Conservation (phyloP, 441 rosid genomes). For the Croton setiger region DNA sequence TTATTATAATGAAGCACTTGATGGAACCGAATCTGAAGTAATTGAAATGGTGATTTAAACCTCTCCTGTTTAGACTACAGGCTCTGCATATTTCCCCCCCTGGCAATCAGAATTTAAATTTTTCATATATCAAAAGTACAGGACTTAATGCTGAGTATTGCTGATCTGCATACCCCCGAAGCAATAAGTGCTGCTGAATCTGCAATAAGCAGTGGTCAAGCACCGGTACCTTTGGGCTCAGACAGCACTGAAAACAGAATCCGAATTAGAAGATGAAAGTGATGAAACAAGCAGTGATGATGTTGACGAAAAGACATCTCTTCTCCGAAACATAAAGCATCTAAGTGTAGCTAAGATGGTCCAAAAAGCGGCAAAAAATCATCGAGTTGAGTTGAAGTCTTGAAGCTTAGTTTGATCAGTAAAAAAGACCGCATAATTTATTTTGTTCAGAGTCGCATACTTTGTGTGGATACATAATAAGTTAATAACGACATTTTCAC, state of each 20-base stretch:
- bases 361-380: conserved; percentile 41
- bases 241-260: conserved; percentile 34
- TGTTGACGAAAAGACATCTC: conserved; percentile 3
- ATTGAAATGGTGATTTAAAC: conserved; percentile 59
- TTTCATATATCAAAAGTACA: conserved; percentile 18
- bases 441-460: no score
- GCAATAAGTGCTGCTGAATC: conserved; percentile 78
- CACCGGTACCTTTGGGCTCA: conserved; percentile 23
- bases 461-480: no score
- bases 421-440: no score
- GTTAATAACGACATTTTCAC: no score
- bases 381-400: conserved; percentile 44
- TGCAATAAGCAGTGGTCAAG: conserved; percentile 42
- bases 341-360: conserved; percentile 18
- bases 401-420: not conserved
- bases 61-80: not conserved
- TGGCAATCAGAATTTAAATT: not conserved
- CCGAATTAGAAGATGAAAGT: conserved; percentile 33
- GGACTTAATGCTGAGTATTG: conserved; percentile 69
- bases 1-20: conserved; percentile 60
- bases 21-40: conserved; percentile 59
- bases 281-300: not conserved
- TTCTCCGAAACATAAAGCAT: conserved; percentile 17
- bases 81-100: no score
- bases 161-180: conserved; percentile 85